Evolutionary conservation across 441 rosid species (phyloP), one percentile per base, ranked within the genome.

Genomic region (Brassica balearica): DNA sequence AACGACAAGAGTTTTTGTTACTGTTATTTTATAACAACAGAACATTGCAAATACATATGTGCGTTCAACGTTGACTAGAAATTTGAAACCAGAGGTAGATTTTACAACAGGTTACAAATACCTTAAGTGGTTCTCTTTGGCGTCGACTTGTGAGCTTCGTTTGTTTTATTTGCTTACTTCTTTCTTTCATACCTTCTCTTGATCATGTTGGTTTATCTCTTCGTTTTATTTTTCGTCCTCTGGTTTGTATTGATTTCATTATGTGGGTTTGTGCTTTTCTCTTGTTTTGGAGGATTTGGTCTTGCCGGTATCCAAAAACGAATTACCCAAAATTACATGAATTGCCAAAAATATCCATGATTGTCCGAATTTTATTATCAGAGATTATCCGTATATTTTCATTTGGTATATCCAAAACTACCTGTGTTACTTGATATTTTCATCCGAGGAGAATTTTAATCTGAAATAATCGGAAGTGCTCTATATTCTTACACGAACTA

Each of bases 51-150:
- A 53, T 53, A 53, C 11, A 55, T 53, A 15, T 12, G 14, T 41
- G 46, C 17, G 68, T 68, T 76, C 53, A 76, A 61, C 53, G 34
- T 61, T 61, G 68, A 34, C 51, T 76, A 69, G 56, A 69, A 68
- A 8, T 59, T 68, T 75, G 61, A 14, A 2, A 68, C 11, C 72
- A 14, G 32, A 69, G n/a, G 11, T 27, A 41, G 43, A 51, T 62
- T 69, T 62, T 76, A 69, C 75, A 77, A 53, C 23, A 71, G 65
- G 36, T 69, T 62, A 55, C 60, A 55, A 55, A 51, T 15, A 14
- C 20, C 58, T 51, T 51, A 48, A 46, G 14, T 48, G 14, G 17
- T 48, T 48, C 56, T 7, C 7, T 48, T 48, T 48, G 17, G 56
- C 56, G 6, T 46, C 15, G 53, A 46, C 53, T 46, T 12, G 56